These are phyloP conservation scores for Copromyces sp. DNA, from an alignment of 495 filamentous ascomycete genomes.

Conservation along the genomic window DNA sequence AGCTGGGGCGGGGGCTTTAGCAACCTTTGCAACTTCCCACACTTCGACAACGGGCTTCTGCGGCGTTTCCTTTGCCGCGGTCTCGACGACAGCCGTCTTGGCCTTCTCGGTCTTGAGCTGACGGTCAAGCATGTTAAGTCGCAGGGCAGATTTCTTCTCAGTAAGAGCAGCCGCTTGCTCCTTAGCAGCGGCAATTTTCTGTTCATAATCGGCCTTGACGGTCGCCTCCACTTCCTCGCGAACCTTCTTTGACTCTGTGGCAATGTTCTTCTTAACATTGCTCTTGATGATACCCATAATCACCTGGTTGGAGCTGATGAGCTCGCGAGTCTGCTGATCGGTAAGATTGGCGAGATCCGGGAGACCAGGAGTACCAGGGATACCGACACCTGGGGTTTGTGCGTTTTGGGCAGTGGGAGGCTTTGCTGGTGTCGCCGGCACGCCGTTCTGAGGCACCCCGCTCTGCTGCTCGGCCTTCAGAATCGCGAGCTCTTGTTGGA, in stretches of 20 bases:
- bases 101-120: constrained; percentile 51
- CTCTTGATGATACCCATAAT: constrained; percentile 53
- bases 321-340: constrained; percentile 54
- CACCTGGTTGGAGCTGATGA: constrained; percentile 53
- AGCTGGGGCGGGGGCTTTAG: constrained; percentile 48
- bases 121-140: constrained; percentile 73
- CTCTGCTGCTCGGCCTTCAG: constrained; percentile 40
- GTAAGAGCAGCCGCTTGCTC: constrained; percentile 45
- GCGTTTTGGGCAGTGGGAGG: constrained; percentile 16
- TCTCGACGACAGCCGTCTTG: constrained; percentile 69
- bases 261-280: constrained; percentile 54
- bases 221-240: constrained; percentile 40
- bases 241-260: constrained; percentile 46
- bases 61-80: constrained; percentile 73
- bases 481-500: constrained; percentile 52
- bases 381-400: constrained; percentile 23
- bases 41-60: constrained; percentile 72
- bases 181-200: constrained; percentile 40
- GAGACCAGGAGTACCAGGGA: constrained; percentile 19
- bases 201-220: constrained; percentile 34
- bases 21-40: constrained; percentile 66
- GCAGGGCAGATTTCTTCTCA: constrained; percentile 54
- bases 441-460: constrained; percentile 20
- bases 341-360: constrained; percentile 33
- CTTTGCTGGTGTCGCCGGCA: constrained; percentile 30